A percentile compares a stretch with the other conserved stretches of the same genome.
Conservation (phyloP, 1,139 yeast genomes). For the Taiozyma sp. region DNA sequence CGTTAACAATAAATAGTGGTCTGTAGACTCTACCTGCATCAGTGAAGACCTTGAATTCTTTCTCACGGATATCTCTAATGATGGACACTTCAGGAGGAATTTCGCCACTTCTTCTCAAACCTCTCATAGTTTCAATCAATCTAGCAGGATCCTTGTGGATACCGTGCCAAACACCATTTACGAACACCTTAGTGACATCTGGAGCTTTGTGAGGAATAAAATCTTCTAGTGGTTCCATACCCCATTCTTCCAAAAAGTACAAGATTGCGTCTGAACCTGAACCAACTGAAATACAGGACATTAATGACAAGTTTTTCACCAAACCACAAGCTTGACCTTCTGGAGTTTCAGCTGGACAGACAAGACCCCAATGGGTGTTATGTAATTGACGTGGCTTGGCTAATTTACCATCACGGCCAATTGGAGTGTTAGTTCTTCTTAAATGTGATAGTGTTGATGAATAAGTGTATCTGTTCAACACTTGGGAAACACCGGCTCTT, state of each 20-base stretch:
- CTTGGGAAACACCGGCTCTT: slow-evolving; percentile 99
- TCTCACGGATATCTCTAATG: slow-evolving; percentile 94
- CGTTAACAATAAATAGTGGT: slow-evolving; percentile 84
- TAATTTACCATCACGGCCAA: slow-evolving; percentile 97
- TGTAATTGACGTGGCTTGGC: slow-evolving; percentile 99
- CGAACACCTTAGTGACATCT: slow-evolving; percentile 90
- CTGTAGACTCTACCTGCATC: slow-evolving; percentile 99
- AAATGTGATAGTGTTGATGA: slow-evolving; percentile 96
- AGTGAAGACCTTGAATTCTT: slow-evolving; percentile 91
- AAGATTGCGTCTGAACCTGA: slow-evolving; percentile 94
- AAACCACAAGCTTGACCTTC: slow-evolving; percentile 99
- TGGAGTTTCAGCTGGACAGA: slow-evolving; percentile 99
- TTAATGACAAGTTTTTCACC: slow-evolving; percentile 90
- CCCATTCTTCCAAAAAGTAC: slow-evolving; percentile 97
- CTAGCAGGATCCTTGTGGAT: slow-evolving; percentile 94
- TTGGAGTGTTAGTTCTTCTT: slow-evolving; percentile 98
- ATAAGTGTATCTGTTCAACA: slow-evolving; percentile 93
- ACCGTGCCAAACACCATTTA: slow-evolving; percentile 99
- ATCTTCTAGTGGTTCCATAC: slow-evolving; percentile 96
- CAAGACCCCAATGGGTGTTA: slow-evolving; percentile 99
- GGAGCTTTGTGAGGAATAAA: slow-evolving; percentile 92
- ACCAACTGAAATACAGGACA: slow-evolving; percentile 98
- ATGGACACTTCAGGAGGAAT: slow-evolving; percentile 95
- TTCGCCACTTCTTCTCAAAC: slow-evolving; percentile 92
- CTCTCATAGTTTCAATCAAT: slow-evolving; percentile 85